Evolutionary conservation across 2,329 filamentous ascomycete genomes (phyloP).

Genomic region (Celoporthe dispersa): DNA sequence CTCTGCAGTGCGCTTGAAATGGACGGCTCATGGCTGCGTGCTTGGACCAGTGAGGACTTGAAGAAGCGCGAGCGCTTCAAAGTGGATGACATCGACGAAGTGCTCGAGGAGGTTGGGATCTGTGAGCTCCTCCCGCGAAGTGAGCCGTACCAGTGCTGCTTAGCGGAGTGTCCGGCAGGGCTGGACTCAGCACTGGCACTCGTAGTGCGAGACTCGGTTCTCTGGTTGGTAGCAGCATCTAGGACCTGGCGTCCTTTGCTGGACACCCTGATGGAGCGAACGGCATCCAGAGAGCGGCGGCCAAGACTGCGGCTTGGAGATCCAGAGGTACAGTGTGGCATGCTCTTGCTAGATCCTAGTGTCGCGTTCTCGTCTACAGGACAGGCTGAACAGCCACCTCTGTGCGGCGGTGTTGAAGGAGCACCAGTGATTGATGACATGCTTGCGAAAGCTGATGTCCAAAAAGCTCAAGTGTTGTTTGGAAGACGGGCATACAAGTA

Average conservation of each 20-base stretch:
- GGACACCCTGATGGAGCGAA: slow-evolving; percentile 21
- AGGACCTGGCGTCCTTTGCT: slow-evolving; percentile 11
- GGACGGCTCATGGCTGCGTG: not conserved
- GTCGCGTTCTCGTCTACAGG: slow-evolving; percentile 22
- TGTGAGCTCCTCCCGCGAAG: slow-evolving; percentile 23
- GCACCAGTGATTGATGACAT: slow-evolving; percentile 11
- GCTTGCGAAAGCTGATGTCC: not conserved
- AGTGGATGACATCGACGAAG: slow-evolving; percentile 6
- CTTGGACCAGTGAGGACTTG: not conserved
- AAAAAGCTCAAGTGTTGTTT: not conserved
- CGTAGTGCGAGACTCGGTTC: not conserved
- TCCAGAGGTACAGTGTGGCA: not conserved
- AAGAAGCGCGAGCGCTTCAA: slow-evolving; percentile 19
- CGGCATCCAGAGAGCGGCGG: slow-evolving; percentile 21
- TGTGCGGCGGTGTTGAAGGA: slow-evolving; percentile 10
- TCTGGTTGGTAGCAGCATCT: slow-evolving; percentile 22
- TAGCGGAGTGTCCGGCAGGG: slow-evolving; percentile 16
- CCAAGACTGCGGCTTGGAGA: slow-evolving; percentile 18
- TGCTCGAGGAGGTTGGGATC: slow-evolving; percentile 22
- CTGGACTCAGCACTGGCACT: slow-evolving; percentile 15
- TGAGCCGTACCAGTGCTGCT: slow-evolving; percentile 25
- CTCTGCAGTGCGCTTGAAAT: not conserved
- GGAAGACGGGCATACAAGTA: not conserved
- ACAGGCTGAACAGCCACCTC: slow-evolving; percentile 18
- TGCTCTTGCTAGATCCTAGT: slow-evolving; percentile 10